Evolutionary conservation across 257 asterid species (phyloP), one percentile per base, ranked within the genome.

Genomic region (Plantago major): DNA sequence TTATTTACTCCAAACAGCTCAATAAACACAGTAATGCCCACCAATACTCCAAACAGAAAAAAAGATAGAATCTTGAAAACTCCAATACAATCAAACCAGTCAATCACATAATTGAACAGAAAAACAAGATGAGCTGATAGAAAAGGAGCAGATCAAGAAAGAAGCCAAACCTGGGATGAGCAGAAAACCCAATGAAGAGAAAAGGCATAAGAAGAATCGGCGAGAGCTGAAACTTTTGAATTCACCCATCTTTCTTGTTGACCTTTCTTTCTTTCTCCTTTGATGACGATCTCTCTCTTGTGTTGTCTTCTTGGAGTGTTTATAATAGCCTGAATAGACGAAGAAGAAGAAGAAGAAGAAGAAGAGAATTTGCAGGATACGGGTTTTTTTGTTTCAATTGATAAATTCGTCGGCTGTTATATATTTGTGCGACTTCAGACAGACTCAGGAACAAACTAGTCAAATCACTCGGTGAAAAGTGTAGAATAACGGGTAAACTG

Each of bases 111-210:
- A 55, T 5, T 10, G 3, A 8, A 55, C 16, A 15, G 17, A 19
- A 14, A 47, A 47, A 4, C 17, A 13, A 47, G 4, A 11, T 45
- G 48, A 45, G n/a, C 12, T 45, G 11, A 45, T 33, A 11, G 8
- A 46, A 2, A 12, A 11, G 51, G 14, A 46, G 14, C 18, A 52
- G 28, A 52, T 17, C 0, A 44, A 43, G 18, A n/a, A 42, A 46
- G 63, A 46, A 51, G 60, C 42, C 70, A 48, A 42, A 83, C 95
- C 90, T 80, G 81, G 69, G 64, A 81, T 64, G 9, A 79, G 46
- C 7, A 71, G 82, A 54, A 70, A 71, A 55, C 73, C 57, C 55
- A 76, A 14, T 6, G 67, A 67, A 42, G 64, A 74, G 49, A 76
- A 11, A 42, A 76, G 68, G 55, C 72, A 57, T 14, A 69, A 10